Conservation (phyloP, 75 land plant genomes). For the Chamaecyparis obtusa region DNA sequence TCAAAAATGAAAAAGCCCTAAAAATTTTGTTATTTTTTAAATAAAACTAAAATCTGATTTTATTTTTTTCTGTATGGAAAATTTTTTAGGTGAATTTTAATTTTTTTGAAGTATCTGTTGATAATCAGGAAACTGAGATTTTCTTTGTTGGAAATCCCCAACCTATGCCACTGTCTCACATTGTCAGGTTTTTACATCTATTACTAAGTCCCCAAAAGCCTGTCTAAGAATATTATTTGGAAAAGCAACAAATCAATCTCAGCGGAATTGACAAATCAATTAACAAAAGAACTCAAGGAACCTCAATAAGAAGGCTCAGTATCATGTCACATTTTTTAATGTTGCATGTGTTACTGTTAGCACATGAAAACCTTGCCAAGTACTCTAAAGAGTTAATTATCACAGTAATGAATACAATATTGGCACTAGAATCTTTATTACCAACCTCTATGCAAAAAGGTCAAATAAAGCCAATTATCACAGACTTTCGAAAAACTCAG, state of each 20-base stretch:
- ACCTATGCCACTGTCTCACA: neutral
- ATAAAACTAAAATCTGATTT: no score
- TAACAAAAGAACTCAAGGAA: neutral
- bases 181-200: neutral
- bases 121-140: no score
- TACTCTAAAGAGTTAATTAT: neutral
- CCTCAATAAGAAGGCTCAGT: neutral
- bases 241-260: neutral
- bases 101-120: no score
- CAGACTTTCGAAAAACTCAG: neutral
- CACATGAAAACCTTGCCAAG: neutral
- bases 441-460: neutral
- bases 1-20: no score
- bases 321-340: neutral
- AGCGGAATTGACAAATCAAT: neutral
- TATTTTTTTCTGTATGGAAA: no score
- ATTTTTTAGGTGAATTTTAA: no score
- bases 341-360: neutral
- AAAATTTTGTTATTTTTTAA: no score
- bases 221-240: neutral
- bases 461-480: neutral
- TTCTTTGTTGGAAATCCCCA: no score
- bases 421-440: neutral
- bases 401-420: neutral
- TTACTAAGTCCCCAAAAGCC: neutral